Evolutionary conservation across 2,329 filamentous ascomycete genomes (phyloP).

Genomic region (Monosporascus sp.): DNA sequence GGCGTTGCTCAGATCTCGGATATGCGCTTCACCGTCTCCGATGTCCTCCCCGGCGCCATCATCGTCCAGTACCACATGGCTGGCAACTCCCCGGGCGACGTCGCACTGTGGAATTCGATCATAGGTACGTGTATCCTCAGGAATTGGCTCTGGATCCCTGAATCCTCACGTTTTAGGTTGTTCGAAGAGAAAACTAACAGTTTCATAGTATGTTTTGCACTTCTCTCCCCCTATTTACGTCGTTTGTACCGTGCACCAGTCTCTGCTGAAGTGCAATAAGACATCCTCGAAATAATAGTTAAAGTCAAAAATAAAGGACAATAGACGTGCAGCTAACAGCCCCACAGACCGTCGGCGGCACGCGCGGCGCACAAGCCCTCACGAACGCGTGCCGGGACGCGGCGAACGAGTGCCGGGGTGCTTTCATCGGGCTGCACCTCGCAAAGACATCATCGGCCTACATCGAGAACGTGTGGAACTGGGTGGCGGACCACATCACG

Average conservation of each 20-base stretch:
- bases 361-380: conserved; percentile 26
- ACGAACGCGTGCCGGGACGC: conserved; percentile 23
- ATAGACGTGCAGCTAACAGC: background rate
- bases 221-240: background rate
- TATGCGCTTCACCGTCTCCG: conserved; percentile 58
- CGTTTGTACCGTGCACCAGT: too few relatives aligned
- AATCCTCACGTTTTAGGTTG: too few relatives aligned
- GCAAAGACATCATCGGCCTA: conserved; percentile 42
- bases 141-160: too few relatives aligned
- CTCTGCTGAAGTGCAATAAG: too few relatives aligned
- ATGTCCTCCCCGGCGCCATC: conserved; percentile 55
- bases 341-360: conserved; percentile 29
- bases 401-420: conserved; percentile 36
- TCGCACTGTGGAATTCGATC: conserved; percentile 31
- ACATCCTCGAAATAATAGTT: too few relatives aligned
- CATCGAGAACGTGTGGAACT: conserved; percentile 51
- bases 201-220: background rate
- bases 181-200: too few relatives aligned
- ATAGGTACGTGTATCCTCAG: conserved; percentile 4
- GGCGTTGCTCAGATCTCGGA: conserved; percentile 62
- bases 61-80: conserved; percentile 45
- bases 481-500: conserved; percentile 46
- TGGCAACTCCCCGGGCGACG: conserved; percentile 26
- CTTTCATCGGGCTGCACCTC: conserved; percentile 44
- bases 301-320: too few relatives aligned